Evolutionary conservation across 148 eudicot species (phyloP).

Genomic region (Diospyros kaki): DNA sequence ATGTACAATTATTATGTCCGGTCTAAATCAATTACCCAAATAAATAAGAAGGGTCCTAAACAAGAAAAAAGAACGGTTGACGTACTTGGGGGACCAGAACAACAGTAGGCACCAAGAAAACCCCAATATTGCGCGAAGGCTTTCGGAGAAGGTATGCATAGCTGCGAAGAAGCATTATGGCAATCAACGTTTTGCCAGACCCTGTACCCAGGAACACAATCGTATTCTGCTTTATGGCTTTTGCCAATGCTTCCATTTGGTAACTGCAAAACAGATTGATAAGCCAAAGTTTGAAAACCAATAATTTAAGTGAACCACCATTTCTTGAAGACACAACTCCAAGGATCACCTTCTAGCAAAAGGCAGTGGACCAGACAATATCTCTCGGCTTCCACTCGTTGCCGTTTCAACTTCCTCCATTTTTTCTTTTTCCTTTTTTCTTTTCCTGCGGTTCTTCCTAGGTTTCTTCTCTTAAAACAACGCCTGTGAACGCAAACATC

Average conservation of each 20-base stretch:
- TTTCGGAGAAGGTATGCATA: slow-evolving; percentile 56
- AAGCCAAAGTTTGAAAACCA: background rate
- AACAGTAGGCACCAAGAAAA: slow-evolving; percentile 89
- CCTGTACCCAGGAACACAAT: slow-evolving; percentile 89
- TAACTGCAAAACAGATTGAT: slow-evolving; percentile 40
- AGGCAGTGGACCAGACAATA: slow-evolving; percentile 22
- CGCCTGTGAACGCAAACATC: too few relatives aligned
- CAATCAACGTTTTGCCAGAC: slow-evolving; percentile 85
- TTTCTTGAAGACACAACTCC: too few relatives aligned
- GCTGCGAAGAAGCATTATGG: slow-evolving; percentile 82
- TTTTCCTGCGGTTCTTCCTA: background rate
- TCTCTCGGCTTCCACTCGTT: slow-evolving; percentile 10
- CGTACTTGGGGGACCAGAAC: slow-evolving; percentile 84
- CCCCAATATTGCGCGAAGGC: slow-evolving; percentile 60
- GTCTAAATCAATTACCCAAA: too few relatives aligned
- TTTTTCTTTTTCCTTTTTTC: background rate
- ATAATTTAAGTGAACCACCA: too few relatives aligned
- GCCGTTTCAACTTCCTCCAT: slow-evolving; percentile 18
- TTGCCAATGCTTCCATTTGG: slow-evolving; percentile 82
- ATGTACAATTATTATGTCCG: background rate
- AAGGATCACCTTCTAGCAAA: slow-evolving; percentile 32
- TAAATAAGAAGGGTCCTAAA: too few relatives aligned
- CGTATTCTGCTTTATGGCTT: slow-evolving; percentile 73
- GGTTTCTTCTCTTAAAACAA: too few relatives aligned
- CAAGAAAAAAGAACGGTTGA: too few relatives aligned